Conservation (phyloP, 768 basidiomycete genomes). For the Tephrocybe sp. region DNA sequence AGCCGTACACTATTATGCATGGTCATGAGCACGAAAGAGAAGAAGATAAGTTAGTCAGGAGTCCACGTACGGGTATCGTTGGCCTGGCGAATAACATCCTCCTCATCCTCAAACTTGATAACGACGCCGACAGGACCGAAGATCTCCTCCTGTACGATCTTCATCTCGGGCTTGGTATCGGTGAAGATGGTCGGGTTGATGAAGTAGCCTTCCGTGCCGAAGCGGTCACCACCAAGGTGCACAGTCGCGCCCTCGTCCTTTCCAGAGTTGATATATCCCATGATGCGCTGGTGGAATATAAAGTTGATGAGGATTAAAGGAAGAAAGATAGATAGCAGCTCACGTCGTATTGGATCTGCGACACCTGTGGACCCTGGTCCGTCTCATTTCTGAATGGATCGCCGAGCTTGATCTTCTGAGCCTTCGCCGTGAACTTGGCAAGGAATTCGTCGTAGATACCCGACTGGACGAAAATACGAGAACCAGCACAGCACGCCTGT, state of each 20-base stretch:
- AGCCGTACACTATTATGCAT: slow-evolving; percentile 55
- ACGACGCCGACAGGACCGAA: slow-evolving; percentile 75
- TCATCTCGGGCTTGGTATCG: slow-evolving; percentile 59
- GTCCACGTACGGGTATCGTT: slow-evolving; percentile 62
- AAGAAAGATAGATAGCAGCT: slow-evolving; percentile 17
- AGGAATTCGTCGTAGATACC: slow-evolving; percentile 82
- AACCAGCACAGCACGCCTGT: slow-evolving; percentile 84
- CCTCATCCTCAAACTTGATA: slow-evolving; percentile 60
- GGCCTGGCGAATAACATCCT: slow-evolving; percentile 59
- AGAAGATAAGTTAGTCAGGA: not conserved
- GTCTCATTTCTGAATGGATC: slow-evolving; percentile 61
- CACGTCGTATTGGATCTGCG: slow-evolving; percentile 70
- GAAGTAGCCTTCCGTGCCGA: slow-evolving; percentile 50
- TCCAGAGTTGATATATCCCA: slow-evolving; percentile 62
- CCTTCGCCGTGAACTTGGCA: slow-evolving; percentile 52
- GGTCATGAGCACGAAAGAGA: not conserved
- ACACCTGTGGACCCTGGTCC: slow-evolving; percentile 80
- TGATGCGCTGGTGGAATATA: slow-evolving; percentile 46
- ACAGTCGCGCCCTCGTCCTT: slow-evolving; percentile 57
- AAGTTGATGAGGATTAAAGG: not conserved
- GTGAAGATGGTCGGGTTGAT: slow-evolving; percentile 69
- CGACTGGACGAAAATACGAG: slow-evolving; percentile 82
- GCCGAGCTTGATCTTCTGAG: slow-evolving; percentile 58
- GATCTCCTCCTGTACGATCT: slow-evolving; percentile 66
- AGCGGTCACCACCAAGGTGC: slow-evolving; percentile 55